Percentiles rank a stretch among this genome's conserved stretches.
Conservation (phyloP, 2,329 filamentous ascomycete genomes). For the Tolypocladium cylindrosporum region DNA sequence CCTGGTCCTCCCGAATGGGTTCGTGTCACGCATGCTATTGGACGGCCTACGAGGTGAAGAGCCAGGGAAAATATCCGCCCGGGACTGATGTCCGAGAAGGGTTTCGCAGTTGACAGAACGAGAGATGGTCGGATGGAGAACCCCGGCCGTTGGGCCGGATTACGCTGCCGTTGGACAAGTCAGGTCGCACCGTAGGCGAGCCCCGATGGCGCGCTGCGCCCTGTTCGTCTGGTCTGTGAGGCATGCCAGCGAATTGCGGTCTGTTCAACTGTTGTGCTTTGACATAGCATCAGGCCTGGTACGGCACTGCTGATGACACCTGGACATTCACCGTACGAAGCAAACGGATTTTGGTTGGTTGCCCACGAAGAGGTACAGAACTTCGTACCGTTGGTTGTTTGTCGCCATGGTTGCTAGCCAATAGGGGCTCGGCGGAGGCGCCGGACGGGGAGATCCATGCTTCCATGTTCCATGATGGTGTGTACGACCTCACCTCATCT, state of each 20-base stretch:
- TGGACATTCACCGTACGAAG: neutral
- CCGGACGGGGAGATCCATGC: neutral
- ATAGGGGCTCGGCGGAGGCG: neutral
- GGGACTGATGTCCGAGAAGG: neutral
- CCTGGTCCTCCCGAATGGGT: neutral
- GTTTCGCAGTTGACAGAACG: neutral
- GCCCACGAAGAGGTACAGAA: neutral
- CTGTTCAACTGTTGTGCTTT: neutral
- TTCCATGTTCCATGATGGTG: no score
- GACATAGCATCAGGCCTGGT: neutral
- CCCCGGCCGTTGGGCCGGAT: neutral
- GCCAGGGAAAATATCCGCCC: neutral
- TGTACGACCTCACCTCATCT: neutral
- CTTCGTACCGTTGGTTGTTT: no score
- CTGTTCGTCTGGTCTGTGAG: neutral
- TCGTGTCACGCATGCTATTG: neutral
- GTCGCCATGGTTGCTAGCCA: neutral
- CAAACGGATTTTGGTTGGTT: neutral
- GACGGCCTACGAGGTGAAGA: neutral
- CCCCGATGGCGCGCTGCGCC: neutral
- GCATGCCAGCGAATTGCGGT: neutral
- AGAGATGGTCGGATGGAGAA: neutral
- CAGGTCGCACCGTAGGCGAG: neutral
- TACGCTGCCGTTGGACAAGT: neutral
- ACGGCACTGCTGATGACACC: no score